Conservation (phyloP, 2,329 filamentous ascomycete species). For the Diaporthe capsici region DNA sequence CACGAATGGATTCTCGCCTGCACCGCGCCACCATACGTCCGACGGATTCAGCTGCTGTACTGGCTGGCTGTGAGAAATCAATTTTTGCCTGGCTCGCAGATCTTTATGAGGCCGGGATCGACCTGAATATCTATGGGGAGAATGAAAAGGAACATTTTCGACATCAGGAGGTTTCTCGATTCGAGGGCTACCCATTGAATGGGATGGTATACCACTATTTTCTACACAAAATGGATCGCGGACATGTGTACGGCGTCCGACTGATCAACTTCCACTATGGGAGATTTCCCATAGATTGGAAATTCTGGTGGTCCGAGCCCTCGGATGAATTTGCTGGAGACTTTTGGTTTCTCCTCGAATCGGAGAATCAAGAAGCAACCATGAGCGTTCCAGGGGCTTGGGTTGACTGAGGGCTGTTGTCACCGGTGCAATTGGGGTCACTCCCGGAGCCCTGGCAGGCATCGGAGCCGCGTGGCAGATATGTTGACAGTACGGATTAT, state of each 20-base stretch:
- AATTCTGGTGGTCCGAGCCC: conserved; percentile 11
- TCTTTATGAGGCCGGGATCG: not conserved
- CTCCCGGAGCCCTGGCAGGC: not conserved
- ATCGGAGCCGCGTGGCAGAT: not conserved
- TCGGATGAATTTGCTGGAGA: conserved; percentile 1
- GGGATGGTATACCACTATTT: too few species aligned
- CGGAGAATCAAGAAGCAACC: fast-evolving
- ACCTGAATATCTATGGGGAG: not conserved
- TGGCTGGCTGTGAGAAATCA: not conserved
- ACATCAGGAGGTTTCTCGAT: not conserved
- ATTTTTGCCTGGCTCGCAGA: not conserved
- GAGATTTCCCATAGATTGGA: not conserved
- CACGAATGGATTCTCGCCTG: fast-evolving
- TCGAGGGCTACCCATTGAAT: too few species aligned
- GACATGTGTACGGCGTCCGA: not conserved
- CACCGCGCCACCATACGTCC: not conserved
- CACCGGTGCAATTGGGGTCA: not conserved
- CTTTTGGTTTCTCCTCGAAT: not conserved
- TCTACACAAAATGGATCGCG: too few species aligned
- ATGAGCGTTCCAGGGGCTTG: not conserved
- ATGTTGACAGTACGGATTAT: not conserved
- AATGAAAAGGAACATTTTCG: not conserved
- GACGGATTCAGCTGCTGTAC: not conserved
- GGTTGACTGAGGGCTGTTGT: not conserved
- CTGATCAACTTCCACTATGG: not conserved